Evolutionary conservation across 2,329 filamentous ascomycete species (phyloP).

Genomic region (Sarocladiaceae sp.): DNA sequence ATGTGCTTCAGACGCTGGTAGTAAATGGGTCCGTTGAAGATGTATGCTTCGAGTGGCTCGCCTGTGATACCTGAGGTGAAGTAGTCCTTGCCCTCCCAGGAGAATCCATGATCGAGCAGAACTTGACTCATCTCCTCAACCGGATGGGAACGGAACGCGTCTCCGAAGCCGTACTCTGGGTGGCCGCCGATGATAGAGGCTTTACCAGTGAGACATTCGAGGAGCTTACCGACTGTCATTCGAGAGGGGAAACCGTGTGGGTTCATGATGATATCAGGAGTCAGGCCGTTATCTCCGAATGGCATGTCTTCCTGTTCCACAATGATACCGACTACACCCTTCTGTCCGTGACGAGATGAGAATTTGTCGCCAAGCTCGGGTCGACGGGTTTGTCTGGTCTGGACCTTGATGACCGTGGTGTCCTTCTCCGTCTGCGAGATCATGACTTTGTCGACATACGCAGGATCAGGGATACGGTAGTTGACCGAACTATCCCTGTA

Average conservation of each 20-base stretch:
- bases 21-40: slow-evolving; percentile 98
- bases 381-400: slow-evolving; percentile 90
- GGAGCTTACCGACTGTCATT: slow-evolving; percentile 98
- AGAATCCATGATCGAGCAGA: slow-evolving; percentile 85
- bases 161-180: slow-evolving; percentile 76
- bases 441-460: slow-evolving; percentile 96
- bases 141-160: slow-evolving; percentile 78
- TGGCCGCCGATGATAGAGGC: slow-evolving; percentile 82
- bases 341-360: slow-evolving; percentile 96
- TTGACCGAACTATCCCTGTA: slow-evolving; percentile 66
- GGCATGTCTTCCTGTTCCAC: slow-evolving; percentile 96
- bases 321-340: slow-evolving; percentile 95
- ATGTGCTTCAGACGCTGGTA: slow-evolving; percentile 99
- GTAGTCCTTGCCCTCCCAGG: slow-evolving; percentile 95
- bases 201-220: slow-evolving; percentile 92
- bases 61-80: slow-evolving; percentile 94
- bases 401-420: slow-evolving; percentile 83
- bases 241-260: slow-evolving; percentile 98
- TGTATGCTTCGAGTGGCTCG: slow-evolving; percentile 88
- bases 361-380: slow-evolving; percentile 98
- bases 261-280: slow-evolving; percentile 99
- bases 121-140: slow-evolving; percentile 86
- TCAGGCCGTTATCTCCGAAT: slow-evolving; percentile 84
- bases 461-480: slow-evolving; percentile 79
- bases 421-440: slow-evolving; percentile 86